Evolutionary conservation across 177 flowering plant genomes (phyloP).

Genomic region (Tripterygium wilfordii): DNA sequence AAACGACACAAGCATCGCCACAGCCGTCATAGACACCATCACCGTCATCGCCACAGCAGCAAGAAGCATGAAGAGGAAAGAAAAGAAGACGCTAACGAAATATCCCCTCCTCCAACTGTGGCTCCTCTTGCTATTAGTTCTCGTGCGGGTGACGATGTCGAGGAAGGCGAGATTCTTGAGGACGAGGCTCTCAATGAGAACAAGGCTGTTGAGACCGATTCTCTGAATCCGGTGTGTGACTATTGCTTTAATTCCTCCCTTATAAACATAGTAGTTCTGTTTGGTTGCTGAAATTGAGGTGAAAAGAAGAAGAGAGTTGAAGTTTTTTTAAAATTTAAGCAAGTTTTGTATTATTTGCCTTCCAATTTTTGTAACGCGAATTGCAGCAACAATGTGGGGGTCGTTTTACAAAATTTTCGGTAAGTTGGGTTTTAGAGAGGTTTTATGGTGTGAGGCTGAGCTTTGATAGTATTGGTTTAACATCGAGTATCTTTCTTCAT

Average conservation of each 20-base stretch:
- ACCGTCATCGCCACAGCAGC: slow-evolving; percentile 32
- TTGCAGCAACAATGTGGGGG: too few species aligned
- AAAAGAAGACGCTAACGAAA: slow-evolving; percentile 12
- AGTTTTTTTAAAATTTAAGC: background rate
- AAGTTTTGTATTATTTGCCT: background rate
- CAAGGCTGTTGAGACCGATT: slow-evolving; percentile 18
- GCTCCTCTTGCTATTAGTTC: background rate
- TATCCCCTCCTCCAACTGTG: slow-evolving; percentile 1
- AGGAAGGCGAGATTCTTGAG: slow-evolving; percentile 76
- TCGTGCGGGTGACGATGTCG: slow-evolving; percentile 43
- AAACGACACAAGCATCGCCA: slow-evolving; percentile 65
- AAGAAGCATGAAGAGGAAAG: slow-evolving; percentile 29
- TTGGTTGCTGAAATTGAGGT: slow-evolving; percentile 13
- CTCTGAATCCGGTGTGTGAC: slow-evolving; percentile 49
- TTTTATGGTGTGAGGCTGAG: too few species aligned
- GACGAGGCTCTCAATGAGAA: slow-evolving; percentile 45
- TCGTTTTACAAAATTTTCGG: too few species aligned
- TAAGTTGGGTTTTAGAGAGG: too few species aligned
- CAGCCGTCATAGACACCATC: slow-evolving; percentile 30
- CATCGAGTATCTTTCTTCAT: too few species aligned
- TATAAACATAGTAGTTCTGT: background rate
- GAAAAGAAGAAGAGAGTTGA: background rate
- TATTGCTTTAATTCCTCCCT: slow-evolving; percentile 14
- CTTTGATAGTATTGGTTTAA: too few species aligned
- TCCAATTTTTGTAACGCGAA: background rate